Evolutionary conservation across 2,329 filamentous ascomycete species (phyloP), one percentile per base, ranked within the genome.

Genomic region (Exophiala viscosa): DNA sequence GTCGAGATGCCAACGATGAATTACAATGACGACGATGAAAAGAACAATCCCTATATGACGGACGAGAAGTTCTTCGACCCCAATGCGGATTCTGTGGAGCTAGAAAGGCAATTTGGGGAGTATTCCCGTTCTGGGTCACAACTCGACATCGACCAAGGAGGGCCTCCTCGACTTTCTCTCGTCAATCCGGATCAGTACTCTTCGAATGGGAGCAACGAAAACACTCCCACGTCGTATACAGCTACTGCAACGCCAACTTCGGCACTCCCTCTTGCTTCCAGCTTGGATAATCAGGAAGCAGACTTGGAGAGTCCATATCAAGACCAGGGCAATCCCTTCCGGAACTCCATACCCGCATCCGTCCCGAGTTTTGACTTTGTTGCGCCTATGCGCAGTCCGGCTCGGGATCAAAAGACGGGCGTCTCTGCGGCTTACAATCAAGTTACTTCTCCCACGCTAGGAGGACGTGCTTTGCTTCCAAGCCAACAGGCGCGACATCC

Each of bases 401-500:
- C 55, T 50, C 52, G 56, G 13, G 50, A 59, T 18, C 53, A 52
- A 44, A 54, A 54, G 45, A 41, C 55, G 10, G 38, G 35, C 14
- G 48, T 50, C 15, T 51, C 50, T 28, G 55, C 60, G 39, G 34
- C 55, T 1, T 55, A 41, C 45, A 46, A 49, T 32, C 44, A 55
- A 41, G 50, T 56, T 13, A 56, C 52, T 5, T 48, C 42, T 32
- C 32, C 48, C 51, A 38, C 51, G 20, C 56, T 53, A 41, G 66
- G 23, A 28, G 23, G 62, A 15, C 62, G 59, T 28, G 67, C 67
- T 15, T 61, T 66, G 9, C 62, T 68, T 31, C 64, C 67, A 32
- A 67, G 63, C 48, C 66, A 67, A 42, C 65, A 70, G 50, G 53
- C 58, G 32, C 62, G 61, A 35, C 61, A 64, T 45, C 45, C 56